Evolutionary conservation across 176 grass and related monocot species (phyloP), one percentile per base, ranked within the genome.

Genomic region (Miscanthus lutarioriparius): DNA sequence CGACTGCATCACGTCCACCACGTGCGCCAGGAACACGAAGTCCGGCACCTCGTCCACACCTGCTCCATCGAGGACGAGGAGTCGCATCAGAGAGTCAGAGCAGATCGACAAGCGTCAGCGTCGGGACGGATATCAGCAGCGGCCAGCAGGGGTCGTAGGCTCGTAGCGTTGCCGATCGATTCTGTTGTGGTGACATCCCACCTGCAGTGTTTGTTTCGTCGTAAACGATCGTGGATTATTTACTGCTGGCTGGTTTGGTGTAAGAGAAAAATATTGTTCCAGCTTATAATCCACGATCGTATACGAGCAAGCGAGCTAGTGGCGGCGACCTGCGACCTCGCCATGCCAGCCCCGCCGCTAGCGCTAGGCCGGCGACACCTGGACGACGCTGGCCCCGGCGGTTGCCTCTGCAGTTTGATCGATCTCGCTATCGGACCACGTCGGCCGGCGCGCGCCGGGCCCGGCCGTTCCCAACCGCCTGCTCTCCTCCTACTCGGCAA

Each of bases 21-120:
- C 93, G 40, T 98, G 96, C 13, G 87, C 96, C 54, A 98, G 68
- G 83, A 93, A 98, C 77, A 98, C 96, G 81, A 95, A 98, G 49
- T 92, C 93, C 15, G 96, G 93, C 58, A 83, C 91, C 73, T 90
- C 74, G 78, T 93, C 85, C 63, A 72, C 81, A 28, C 92, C 89
- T 53, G 45, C 72, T 37, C 70, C 38, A 6, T 48, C 17, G 0
- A 54, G 1, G 33, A 4, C 8, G 41, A 19, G 22, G 20, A 11
- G 19, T 38, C 65, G 64, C 64, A 7, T 68, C 65, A 69, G 7
- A 8, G 9, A 72, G 11, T 25, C 12, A 12, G 4, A 17, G 48
- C 16, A 45, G 68, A 8, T 19, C 5, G 39, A 25, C n/a, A 16
- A 0, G n/a, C 39, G 70, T 72, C 40, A 3, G 6, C 70, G 39